phyloP scores from a whole-genome alignment of 2,329 filamentous ascomycete genomes.

The Clarireedia paspali region DNA sequence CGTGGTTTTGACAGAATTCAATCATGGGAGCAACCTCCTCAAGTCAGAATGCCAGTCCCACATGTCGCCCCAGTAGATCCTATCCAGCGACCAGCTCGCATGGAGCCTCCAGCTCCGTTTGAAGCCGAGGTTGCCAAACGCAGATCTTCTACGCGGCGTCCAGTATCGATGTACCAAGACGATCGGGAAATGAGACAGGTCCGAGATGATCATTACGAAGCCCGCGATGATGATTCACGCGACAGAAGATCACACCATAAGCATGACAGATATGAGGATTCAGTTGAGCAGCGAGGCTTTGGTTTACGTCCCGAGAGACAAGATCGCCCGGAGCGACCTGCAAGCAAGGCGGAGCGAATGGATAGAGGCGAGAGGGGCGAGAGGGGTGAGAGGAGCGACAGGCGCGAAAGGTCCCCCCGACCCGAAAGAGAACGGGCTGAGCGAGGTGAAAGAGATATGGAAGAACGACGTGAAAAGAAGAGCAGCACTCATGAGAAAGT shows the following conservation, averaged over 20 bases:
- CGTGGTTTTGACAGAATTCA: conserved; percentile 63
- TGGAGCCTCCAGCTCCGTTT: conserved; percentile 16
- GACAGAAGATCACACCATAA: conserved; percentile 12
- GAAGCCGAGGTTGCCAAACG: conserved; percentile 27
- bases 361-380: conserved; percentile 12
- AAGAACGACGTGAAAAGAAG: conserved; percentile 13
- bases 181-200: conserved; percentile 12
- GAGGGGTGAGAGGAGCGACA: conserved; percentile 10
- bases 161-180: conserved; percentile 25
- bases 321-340: conserved; percentile 2
- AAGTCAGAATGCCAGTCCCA: conserved; percentile 36
- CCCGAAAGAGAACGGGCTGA: conserved; percentile 14
- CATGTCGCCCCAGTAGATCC: conserved; percentile 24
- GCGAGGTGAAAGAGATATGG: conserved; percentile 6
- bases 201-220: conserved; percentile 28
- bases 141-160: conserved; percentile 25
- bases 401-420: conserved; percentile 7
- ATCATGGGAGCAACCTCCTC: conserved; percentile 38
- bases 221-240: conserved; percentile 21
- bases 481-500: conserved; percentile 23
- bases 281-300: conserved; percentile 20
- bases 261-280: conserved; percentile 25
- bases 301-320: conserved; percentile 17
- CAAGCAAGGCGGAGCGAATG: conserved; percentile 1
- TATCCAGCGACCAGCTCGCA: conserved; percentile 19